Evolutionary conservation across 352 stramenopile genomes (phyloP), one percentile per base, ranked within the genome.

Genomic region (Pythium myriotylum): DNA sequence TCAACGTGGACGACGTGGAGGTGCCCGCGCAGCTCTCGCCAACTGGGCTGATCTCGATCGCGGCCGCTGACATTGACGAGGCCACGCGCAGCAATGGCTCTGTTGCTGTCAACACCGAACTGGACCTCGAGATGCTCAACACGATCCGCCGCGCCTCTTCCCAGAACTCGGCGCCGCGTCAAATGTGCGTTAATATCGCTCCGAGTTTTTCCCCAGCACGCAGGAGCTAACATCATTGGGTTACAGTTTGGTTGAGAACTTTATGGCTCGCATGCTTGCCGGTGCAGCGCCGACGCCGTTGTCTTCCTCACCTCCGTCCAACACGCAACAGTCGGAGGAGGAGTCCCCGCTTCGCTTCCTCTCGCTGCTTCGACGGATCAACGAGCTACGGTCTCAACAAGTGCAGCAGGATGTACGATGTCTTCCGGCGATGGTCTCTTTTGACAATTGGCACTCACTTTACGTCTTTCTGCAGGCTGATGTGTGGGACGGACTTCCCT

Each of bases 301-400:
- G 32, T 68, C 79, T 10, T 52, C 59, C 37, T 60, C 68, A 4
- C 51, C 54, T 27, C 58, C 65, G 2, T 49, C 59, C 26, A 61
- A 55, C 23, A 42, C 64, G 4, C 49, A 70, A 19, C 73, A 70
- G 13, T 50, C 62, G 0, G 83, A 91, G 26, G 55, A 66, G 26
- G 57, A 66, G 29, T 62, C 50, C 23, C 64, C 64, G 10, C 48
- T 90, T 33, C 83, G 82, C 22, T 92, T 92, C 54, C 63, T 92
- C 26, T 91, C 82, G 63, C 57, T 92, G 22, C 66, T 92, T 26
- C 85, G 85, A 39, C 83, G 85, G 43, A 88, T 94, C 56, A 94
- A 94, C 37, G 85, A 94, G 63, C 67, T 94, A 17, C 80, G 81
- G n/a, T 92, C 85, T 3, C 80, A 94, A 56, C 82, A 92, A 79